Evolutionary conservation across 1,284 basidiomycete genomes (phyloP).

Genomic region (Farysia itapuensis): DNA sequence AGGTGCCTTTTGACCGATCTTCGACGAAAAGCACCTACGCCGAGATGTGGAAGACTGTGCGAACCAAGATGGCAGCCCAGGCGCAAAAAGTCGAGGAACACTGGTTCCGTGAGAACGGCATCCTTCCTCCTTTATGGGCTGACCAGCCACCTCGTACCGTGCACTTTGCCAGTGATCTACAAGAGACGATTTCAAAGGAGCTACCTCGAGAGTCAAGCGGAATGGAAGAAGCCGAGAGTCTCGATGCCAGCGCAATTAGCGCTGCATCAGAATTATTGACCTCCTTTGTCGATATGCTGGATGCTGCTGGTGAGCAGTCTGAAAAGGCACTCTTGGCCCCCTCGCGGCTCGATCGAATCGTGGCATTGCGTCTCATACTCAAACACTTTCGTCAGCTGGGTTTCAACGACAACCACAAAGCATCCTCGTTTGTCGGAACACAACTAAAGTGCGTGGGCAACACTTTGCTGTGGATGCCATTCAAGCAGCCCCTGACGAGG

Average conservation of each 20-base stretch:
- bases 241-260: background rate
- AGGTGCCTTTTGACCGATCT: constrained; percentile 10
- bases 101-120: constrained; percentile 23
- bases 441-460: background rate
- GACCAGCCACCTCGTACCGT: background rate
- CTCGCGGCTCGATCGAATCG: constrained; percentile 1
- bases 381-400: constrained; percentile 16
- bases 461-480: background rate
- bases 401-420: background rate
- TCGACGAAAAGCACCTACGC: constrained; percentile 5
- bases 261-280: constrained; percentile 3
- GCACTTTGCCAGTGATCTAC: background rate
- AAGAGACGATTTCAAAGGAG: background rate
- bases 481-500: background rate
- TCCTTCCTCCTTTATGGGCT: constrained; percentile 20
- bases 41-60: constrained; percentile 16
- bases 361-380: constrained; percentile 16
- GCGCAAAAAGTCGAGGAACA: constrained; percentile 36
- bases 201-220: too few species aligned
- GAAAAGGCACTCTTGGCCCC: background rate
- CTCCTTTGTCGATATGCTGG: constrained; percentile 27
- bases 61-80: constrained; percentile 5
- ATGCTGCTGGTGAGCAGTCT: background rate
- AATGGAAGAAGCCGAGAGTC: background rate
- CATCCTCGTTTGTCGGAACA: background rate